Evolutionary conservation across 148 eudicot genomes (phyloP), one percentile per base, ranked within the genome.

Genomic region (Dysphania ambrosioides): DNA sequence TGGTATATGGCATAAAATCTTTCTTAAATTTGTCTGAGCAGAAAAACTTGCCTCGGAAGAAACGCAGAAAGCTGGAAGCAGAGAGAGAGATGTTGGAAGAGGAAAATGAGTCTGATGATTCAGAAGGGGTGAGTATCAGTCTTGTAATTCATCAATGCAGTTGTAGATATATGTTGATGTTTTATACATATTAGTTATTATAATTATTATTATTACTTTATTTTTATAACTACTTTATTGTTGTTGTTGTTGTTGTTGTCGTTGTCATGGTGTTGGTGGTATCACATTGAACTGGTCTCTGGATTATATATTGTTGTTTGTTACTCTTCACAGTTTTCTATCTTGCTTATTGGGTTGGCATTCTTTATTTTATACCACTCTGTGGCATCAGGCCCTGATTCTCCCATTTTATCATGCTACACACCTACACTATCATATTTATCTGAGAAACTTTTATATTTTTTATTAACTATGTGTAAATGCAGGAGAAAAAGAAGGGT

Each of bases 41-140:
- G 99, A 92, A 90, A 87, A 85, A 90, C 72, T 74, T 95, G 78
- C 99, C 99, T n/a, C 86, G 97, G 75, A 95, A 90, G 85, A 85
- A 90, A 72, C 87, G 99, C 75, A 92, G 99, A 83, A 90, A 86
- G 81, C 83, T 95, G 77, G 99, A 92, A 86, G 99, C 99, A 36
- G 88, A 86, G 44, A 88, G 97, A 82, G 96, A 92, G 87, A 88
- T 79, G 85, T 75, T 95, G 81, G 99, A 95, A 72, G 91, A 88
- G 26, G 98, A 86, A 23, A 79, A 85, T 67, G 87, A 86, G 15
- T 55, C 63, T 32, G 88, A 79, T 66, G 80, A 79, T 35, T 77
- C 74, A n/a, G 79, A 80, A 77, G 85, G 84, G 67, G 87, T 77
- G 53, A 23, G 78, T 71, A 4, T 35, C 15, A 47, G 27, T 63